Conservation (phyloP, 2,329 filamentous ascomycete genomes). For the Sodiomyces alkalinus region DNA sequence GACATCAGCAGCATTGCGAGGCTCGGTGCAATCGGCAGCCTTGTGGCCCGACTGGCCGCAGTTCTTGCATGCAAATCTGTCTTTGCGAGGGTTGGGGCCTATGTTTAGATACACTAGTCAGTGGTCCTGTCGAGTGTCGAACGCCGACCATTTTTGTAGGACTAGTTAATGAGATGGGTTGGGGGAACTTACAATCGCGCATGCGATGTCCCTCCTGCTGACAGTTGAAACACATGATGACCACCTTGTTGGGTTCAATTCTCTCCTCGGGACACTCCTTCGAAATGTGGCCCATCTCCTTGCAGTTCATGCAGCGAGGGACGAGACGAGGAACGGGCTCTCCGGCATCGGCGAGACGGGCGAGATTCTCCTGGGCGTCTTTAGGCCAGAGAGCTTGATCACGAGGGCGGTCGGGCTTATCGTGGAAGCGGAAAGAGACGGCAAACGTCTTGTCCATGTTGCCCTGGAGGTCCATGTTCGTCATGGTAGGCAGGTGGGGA, state of each 20-base stretch:
- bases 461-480: constrained; percentile 59
- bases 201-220: constrained; percentile 47
- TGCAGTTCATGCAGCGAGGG: constrained; percentile 48
- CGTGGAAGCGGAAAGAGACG: constrained; percentile 45
- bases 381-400: constrained; percentile 47
- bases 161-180: neutral
- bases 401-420: constrained; percentile 40
- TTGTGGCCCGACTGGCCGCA: constrained; percentile 43
- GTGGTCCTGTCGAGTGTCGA: no score
- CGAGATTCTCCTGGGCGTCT: constrained; percentile 40
- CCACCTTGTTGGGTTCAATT: constrained; percentile 25
- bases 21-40: constrained; percentile 36
- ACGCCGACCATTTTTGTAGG: no score
- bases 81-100: constrained; percentile 45
- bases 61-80: constrained; percentile 54
- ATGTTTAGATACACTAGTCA: constrained; percentile 9
- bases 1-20: constrained; percentile 44
- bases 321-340: constrained; percentile 44
- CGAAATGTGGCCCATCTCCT: constrained; percentile 45
- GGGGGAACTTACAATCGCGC: constrained; percentile 45
- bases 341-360: constrained; percentile 50
- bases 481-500: constrained; percentile 36
- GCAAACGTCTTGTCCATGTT: constrained; percentile 49
- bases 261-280: constrained; percentile 46
- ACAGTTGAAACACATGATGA: constrained; percentile 52